Evolutionary conservation across 306 rosid genomes (phyloP).

Genomic region (Cicer cuneatum): DNA sequence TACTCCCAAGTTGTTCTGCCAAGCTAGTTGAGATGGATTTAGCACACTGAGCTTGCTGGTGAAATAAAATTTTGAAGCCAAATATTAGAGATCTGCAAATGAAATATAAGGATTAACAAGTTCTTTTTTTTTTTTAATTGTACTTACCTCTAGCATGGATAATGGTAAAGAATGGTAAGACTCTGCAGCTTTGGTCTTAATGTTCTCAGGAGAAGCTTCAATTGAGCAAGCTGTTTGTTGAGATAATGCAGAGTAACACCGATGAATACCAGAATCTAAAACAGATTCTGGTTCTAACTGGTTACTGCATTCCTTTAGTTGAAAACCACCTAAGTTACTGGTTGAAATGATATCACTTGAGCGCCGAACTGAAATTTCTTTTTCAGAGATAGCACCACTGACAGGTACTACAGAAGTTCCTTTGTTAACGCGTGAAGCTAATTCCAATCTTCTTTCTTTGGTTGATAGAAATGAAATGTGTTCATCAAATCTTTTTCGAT

Average conservation of each 20-base stretch:
- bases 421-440: constrained; percentile 44
- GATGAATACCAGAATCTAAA: constrained; percentile 70
- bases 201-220: constrained; percentile 55
- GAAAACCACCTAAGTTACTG: constrained; percentile 49
- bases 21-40: constrained; percentile 59
- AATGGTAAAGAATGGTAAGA: constrained; percentile 87
- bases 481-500: constrained; percentile 70
- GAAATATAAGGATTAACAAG: constrained; percentile 30
- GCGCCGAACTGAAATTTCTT: constrained; percentile 47
- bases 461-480: constrained; percentile 55
- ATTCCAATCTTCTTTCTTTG: constrained; percentile 51
- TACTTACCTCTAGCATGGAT: constrained; percentile 83
- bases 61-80: constrained; percentile 38
- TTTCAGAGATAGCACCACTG: constrained; percentile 48
- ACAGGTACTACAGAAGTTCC: constrained; percentile 37
- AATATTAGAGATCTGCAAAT: constrained; percentile 43
- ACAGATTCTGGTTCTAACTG: constrained; percentile 54
- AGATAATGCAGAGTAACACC: constrained; percentile 75
- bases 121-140: constrained; percentile 25
- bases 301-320: constrained; percentile 51
- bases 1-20: constrained; percentile 61
- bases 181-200: constrained; percentile 62
- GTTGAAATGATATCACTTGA: constrained; percentile 49
- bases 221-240: constrained; percentile 65
- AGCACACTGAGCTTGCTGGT: constrained; percentile 67